Conservation (phyloP, 352 stramenopile species). For the Globisporangium rhizosaccharum region DNA sequence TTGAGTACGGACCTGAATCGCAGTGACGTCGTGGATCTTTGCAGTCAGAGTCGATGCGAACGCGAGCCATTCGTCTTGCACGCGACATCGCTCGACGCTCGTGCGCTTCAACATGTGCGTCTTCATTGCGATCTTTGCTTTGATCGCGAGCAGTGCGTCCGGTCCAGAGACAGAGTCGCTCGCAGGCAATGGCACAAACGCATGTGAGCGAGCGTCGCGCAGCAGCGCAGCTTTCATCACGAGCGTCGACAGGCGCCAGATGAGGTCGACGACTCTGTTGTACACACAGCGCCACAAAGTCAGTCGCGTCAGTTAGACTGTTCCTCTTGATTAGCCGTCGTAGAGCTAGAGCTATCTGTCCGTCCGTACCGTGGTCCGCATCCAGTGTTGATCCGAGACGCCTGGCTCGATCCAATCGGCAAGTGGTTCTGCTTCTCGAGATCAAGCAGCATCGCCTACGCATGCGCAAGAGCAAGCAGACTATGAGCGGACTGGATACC, state of each 20-base stretch:
- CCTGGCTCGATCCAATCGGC: conserved; percentile 44
- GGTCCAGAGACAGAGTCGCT: conserved; percentile 1
- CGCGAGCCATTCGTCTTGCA: conserved; percentile 40
- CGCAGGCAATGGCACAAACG: conserved; percentile 6
- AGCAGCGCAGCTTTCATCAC: conserved; percentile 26
- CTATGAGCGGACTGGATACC: background rate
- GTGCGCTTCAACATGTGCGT: conserved; percentile 32
- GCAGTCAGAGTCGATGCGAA: conserved; percentile 25
- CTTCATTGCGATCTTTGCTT: conserved; percentile 38
- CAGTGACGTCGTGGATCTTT: conserved; percentile 31
- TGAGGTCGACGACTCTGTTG: conserved; percentile 40
- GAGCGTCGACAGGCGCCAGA: conserved; percentile 47
- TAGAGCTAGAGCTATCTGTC: background rate
- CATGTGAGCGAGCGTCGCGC: conserved; percentile 13
- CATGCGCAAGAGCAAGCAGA: background rate
- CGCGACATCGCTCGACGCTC: conserved; percentile 23
- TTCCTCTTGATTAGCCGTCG: no score
- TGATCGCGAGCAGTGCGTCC: conserved; percentile 13
- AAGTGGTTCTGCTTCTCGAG: conserved; percentile 40
- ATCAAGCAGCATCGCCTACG: conserved; percentile 28
- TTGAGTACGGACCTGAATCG: conserved; percentile 18
- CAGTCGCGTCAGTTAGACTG: background rate
- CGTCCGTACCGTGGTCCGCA: conserved; percentile 31
- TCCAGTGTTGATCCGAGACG: conserved; percentile 44
- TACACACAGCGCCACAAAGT: background rate